Percentiles rank a stretch among this genome's conserved stretches.
phyloP scores from a whole-genome alignment of 75 land plant species.

The Sequoiadendron giganteum region DNA sequence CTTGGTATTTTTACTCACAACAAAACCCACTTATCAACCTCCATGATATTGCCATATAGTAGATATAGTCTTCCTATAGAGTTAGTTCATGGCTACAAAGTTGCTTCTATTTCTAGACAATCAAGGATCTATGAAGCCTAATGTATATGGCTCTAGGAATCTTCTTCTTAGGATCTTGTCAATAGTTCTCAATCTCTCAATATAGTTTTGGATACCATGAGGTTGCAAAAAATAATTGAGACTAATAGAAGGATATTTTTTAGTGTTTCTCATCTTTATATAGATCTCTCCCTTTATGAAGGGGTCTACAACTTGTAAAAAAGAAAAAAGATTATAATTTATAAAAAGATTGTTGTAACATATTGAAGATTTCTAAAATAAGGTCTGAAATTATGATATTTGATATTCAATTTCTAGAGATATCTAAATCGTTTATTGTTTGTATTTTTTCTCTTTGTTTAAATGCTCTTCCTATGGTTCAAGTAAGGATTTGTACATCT shows the following conservation, averaged over 20 bases:
- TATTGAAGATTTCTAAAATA: no score
- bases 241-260: conserved; percentile 44
- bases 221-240: conserved; percentile 65
- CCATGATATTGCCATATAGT: conserved; percentile 32
- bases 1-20: conserved; percentile 17
- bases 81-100: not conserved
- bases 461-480: no score
- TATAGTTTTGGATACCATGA: conserved; percentile 39
- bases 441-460: no score
- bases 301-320: no score
- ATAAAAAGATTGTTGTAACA: no score
- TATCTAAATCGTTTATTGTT: not conserved
- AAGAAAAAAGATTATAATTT: no score
- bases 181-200: conserved; percentile 12
- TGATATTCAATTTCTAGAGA: no score
- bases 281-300: no score
- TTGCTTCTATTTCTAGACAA: not conserved
- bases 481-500: no score
- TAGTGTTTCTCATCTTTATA: no score
- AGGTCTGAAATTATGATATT: no score
- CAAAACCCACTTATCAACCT: conserved; percentile 16
- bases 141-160: not conserved
- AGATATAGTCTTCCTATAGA: conserved; percentile 13
- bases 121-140: not conserved
- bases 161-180: not conserved